Percentiles rank a stretch among this genome's conserved stretches.
Evolutionary conservation across 305 asterid genomes (phyloP).

Genomic region (Lippia alba): DNA sequence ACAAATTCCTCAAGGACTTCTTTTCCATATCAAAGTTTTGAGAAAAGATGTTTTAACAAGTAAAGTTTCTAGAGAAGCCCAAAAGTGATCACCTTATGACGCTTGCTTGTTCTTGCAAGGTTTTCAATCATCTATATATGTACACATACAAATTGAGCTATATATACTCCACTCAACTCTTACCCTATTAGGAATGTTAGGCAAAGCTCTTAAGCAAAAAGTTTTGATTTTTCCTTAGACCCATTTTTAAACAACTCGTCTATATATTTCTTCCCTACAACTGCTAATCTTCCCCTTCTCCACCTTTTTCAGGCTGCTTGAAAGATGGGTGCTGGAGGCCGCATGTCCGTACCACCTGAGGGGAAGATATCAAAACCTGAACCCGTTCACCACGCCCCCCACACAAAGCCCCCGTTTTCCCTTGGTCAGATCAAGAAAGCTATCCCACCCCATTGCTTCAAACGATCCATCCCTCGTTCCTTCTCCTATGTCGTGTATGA

Average conservation of each 20-base stretch:
- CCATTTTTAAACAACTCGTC: too few relatives aligned
- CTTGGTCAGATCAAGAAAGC: conserved; percentile 77
- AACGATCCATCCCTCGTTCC: conserved; percentile 75
- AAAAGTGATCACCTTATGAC: neutral
- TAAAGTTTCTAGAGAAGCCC: neutral
- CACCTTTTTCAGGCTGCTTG: conserved; percentile 47
- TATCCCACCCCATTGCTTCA: conserved; percentile 89
- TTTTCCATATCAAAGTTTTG: neutral
- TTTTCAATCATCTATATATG: neutral
- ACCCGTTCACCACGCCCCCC: conserved; percentile 60
- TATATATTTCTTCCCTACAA: too few relatives aligned
- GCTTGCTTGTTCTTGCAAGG: neutral
- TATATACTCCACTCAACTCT: neutral
- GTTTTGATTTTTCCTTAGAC: neutral
- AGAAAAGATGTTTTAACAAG: neutral
- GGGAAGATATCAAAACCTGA: conserved; percentile 54
- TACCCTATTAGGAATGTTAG: neutral
- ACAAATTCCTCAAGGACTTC: neutral
- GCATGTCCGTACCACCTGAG: conserved; percentile 61
- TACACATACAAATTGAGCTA: neutral
- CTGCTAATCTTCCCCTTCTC: conserved; percentile 4
- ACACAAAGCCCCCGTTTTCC: conserved; percentile 78
- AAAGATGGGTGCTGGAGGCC: conserved; percentile 92
- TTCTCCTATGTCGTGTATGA: conserved; percentile 75
- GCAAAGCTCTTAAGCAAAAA: neutral